Evolutionary conservation across 257 asterid species (phyloP).

Genomic region (Ophiorrhiza pumila): DNA sequence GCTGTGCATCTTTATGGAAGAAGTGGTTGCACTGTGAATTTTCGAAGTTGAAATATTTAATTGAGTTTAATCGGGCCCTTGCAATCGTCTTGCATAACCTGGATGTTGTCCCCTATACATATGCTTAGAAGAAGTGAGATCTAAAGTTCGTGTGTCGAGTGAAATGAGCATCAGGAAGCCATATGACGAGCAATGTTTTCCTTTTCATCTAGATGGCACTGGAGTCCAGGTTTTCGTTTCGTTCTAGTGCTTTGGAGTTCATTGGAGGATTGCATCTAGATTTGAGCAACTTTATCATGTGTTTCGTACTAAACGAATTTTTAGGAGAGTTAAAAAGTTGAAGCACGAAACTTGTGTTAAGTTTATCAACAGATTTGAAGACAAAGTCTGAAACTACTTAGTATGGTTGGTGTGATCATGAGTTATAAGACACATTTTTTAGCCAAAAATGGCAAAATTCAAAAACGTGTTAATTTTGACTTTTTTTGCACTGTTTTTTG

Average conservation of each 20-base stretch:
- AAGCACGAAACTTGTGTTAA: no score
- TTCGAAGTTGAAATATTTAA: not conserved
- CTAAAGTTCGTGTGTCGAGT: not conserved
- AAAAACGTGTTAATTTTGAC: no score
- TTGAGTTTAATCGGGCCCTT: no score
- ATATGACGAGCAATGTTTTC: not conserved
- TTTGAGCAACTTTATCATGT: not conserved
- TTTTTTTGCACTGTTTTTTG: no score
- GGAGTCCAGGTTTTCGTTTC: not conserved
- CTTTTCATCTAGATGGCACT: not conserved
- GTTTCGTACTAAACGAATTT: not conserved
- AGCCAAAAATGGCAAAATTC: no score
- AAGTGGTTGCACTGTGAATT: not conserved
- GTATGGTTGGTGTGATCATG: no score
- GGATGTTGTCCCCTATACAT: not conserved
- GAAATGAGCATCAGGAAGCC: not conserved
- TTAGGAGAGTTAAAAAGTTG: not conserved
- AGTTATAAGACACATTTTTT: no score
- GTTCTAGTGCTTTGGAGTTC: not conserved
- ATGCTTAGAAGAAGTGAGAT: not conserved
- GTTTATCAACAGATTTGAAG: no score
- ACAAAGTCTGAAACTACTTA: no score
- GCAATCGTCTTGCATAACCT: not conserved
- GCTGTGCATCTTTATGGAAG: not conserved
- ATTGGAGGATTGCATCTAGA: not conserved